phyloP scores from a whole-genome alignment of 306 rosid genomes.

The Aeschynomene evenia region DNA sequence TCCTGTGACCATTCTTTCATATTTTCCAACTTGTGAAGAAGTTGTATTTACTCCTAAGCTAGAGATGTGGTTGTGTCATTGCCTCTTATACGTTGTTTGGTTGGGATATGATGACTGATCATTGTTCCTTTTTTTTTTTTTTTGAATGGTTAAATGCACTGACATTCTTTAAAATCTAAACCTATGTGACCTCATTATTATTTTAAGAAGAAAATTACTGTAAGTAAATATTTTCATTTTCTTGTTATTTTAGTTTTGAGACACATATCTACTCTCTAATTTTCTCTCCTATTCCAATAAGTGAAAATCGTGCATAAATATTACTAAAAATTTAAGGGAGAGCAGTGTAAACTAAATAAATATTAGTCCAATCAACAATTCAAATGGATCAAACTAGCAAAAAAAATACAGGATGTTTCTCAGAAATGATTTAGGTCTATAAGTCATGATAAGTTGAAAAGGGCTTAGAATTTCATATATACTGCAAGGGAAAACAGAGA shows the following conservation, averaged over 20 bases:
- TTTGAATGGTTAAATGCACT: constrained; percentile 19
- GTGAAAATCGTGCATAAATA: not conserved
- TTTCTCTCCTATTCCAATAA: not conserved
- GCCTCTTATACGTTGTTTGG: constrained; percentile 15
- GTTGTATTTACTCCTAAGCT: constrained; percentile 28
- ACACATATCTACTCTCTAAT: not conserved
- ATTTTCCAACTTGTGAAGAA: constrained; percentile 37
- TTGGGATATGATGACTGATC: constrained; percentile 15
- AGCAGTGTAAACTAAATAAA: not conserved
- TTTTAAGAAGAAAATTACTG: not conserved
- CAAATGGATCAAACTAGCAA: not conserved
- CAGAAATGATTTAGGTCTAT: not conserved
- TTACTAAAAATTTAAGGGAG: not conserved
- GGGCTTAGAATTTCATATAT: not conserved
- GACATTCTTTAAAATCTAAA: constrained; percentile 15
- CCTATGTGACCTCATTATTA: not conserved
- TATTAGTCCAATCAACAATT: not conserved
- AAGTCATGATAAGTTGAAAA: not conserved
- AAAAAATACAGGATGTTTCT: not conserved
- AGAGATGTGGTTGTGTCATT: constrained; percentile 31
- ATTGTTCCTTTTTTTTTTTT: constrained; percentile 13
- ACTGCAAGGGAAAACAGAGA: not conserved
- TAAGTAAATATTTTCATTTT: not conserved
- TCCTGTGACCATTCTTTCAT: constrained; percentile 52
- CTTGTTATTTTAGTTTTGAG: not conserved